These are phyloP conservation scores for Penicillium hesseltinei DNA, from an alignment of 2,329 filamentous ascomycete species.

Conservation along the genomic window DNA sequence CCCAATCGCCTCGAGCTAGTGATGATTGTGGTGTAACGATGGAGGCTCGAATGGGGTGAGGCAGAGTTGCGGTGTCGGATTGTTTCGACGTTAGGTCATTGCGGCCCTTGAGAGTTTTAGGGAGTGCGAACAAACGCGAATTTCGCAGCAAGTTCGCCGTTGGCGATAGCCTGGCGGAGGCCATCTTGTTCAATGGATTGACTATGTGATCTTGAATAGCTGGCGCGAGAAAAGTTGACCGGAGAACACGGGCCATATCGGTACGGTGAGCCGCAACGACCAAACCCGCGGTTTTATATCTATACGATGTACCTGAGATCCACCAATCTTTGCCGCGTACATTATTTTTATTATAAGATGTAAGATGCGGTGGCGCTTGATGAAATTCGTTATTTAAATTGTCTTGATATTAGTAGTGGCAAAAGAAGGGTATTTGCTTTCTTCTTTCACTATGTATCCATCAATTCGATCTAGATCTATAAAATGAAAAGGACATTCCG, in stretches of 20 bases:
- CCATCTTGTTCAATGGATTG: conserved; percentile 37
- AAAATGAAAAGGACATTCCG: neutral
- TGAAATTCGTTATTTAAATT: neutral
- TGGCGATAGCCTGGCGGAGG: conserved; percentile 53
- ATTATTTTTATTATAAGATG: neutral
- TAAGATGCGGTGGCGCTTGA: neutral
- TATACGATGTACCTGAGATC: neutral
- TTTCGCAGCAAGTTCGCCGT: conserved; percentile 71
- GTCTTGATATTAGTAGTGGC: neutral
- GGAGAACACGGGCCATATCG: conserved; percentile 24
- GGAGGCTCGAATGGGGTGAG: conserved; percentile 78
- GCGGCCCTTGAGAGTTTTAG: conserved; percentile 68
- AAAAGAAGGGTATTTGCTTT: neutral
- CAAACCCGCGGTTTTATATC: conserved; percentile 18
- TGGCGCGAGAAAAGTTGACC: conserved; percentile 36
- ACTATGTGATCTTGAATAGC: conserved; percentile 21
- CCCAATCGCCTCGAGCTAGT: conserved; percentile 81
- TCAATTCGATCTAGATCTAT: neutral
- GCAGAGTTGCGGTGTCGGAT: conserved; percentile 70
- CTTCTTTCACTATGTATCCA: neutral
- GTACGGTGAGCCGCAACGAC: conserved; percentile 26
- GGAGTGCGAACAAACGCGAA: conserved; percentile 87
- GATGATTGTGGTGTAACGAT: conserved; percentile 75
- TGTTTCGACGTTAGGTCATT: conserved; percentile 49
- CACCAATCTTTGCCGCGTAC: neutral